phyloP scores from a whole-genome alignment of 2,329 filamentous ascomycete genomes.

The Mycosphaerella arachidis region DNA sequence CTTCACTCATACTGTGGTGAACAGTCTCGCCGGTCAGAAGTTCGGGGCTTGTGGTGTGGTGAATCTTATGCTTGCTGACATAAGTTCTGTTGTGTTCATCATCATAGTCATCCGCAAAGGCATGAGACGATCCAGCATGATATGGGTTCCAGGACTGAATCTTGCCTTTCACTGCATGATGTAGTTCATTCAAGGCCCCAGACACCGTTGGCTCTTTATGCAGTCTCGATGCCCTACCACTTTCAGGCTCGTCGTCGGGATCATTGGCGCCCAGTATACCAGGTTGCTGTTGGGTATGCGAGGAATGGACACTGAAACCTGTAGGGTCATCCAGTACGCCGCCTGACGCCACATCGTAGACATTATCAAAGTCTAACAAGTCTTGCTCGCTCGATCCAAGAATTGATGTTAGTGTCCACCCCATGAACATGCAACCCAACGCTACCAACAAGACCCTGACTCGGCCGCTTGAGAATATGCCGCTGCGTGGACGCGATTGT shows the following conservation, averaged over 20 bases:
- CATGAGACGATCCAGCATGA: conserved; percentile 1
- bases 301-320: conserved; percentile 15
- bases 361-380: conserved; percentile 4
- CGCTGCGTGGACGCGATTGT: conserved; percentile 13
- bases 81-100: not conserved
- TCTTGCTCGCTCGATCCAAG: conserved; percentile 18
- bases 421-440: conserved; percentile 26
- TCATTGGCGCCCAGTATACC: conserved; percentile 18
- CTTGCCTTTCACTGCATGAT: conserved; percentile 31
- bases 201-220: conserved; percentile 26
- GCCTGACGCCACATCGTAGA: conserved; percentile 17
- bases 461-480: conserved; percentile 19
- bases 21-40: conserved; percentile 19
- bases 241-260: conserved; percentile 12
- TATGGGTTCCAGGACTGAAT: conserved; percentile 31
- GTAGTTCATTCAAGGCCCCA: conserved; percentile 32
- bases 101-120: not conserved
- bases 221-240: conserved; percentile 1
- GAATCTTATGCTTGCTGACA: not conserved
- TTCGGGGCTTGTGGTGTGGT: not conserved
- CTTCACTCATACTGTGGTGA: conserved; percentile 24
- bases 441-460: conserved; percentile 25
- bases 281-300: conserved; percentile 2
- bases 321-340: conserved; percentile 24
- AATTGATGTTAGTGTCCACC: conserved; percentile 29